Evolutionary conservation across 345 rosid species (phyloP), one percentile per base, ranked within the genome.

Genomic region (Cochlearia excelsa): DNA sequence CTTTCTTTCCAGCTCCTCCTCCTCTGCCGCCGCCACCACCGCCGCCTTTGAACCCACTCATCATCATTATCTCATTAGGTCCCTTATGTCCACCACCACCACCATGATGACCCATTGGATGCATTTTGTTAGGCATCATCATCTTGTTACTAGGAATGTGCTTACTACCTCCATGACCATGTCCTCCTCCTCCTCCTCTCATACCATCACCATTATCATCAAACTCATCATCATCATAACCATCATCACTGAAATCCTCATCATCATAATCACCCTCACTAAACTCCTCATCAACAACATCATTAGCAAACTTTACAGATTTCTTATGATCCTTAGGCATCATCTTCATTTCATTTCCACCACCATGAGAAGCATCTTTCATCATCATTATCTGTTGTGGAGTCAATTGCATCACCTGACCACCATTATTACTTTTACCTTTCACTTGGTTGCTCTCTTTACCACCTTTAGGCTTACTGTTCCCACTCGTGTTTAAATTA

Each of bases 221-320:
- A 16, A 16, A 16, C 23, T 16, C 23, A 16, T 16, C 23, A 16
- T 16, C 23, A 16, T 16, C 23, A 16, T 16, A 84, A 9, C 77
- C 76, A 7, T 79, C 82, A 63, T 74, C 76, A 57, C 23, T 16
- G 23, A 16, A 16, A 16, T 16, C 23, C 31, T 77, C 87, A 26
- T 71, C 75, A 55, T 78, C 86, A 48, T 69, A 59, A 10, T 50
- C 75, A 62, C 75, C 86, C 0, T 62, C 74, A 37, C 40, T 76
- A 35, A 62, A 64, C 75, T 51, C 77, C 86, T 44, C 23, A 16
- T 16, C 23, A 16, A 16, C 23, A 16, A 16, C 85, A 9, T 78
- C 76, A 7, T 79, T 81, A 63, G 75, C 76, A 57, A 87, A 93
- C 76, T 79, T 84, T 9, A 81, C 96, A 8, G 86, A 55, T 70